Conservation (phyloP, 148 eudicot species). For the Polygonum maritimum region DNA sequence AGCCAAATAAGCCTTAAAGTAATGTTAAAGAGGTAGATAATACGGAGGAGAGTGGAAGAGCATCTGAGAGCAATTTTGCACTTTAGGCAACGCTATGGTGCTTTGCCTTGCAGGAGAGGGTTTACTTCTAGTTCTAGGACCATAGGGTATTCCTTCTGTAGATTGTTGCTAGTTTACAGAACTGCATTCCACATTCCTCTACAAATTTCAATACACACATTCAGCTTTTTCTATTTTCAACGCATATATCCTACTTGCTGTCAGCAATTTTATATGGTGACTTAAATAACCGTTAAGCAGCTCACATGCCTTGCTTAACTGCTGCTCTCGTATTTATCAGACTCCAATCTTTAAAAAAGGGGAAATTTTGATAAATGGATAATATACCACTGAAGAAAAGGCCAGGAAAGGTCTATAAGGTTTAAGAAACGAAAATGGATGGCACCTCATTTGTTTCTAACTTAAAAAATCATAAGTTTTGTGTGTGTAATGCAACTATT, state of each 20-base stretch:
- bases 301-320: neutral
- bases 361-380: neutral
- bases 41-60: neutral
- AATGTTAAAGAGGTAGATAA: neutral
- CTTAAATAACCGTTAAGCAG: neutral
- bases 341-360: neutral
- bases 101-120: neutral
- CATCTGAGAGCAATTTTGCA: neutral
- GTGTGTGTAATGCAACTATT: neutral
- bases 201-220: neutral
- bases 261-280: neutral
- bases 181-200: neutral
- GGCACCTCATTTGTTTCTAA: neutral
- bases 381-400: neutral
- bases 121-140: neutral
- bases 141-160: neutral
- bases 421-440: neutral
- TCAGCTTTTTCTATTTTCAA: neutral
- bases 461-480: neutral
- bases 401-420: neutral
- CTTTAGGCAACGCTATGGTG: neutral
- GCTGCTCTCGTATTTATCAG: neutral
- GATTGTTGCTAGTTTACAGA: neutral
- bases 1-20: neutral
- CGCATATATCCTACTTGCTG: neutral